Base-by-base conservation (phyloP, 495 filamentous ascomycete species). In the Neurospora sp. region DNA sequence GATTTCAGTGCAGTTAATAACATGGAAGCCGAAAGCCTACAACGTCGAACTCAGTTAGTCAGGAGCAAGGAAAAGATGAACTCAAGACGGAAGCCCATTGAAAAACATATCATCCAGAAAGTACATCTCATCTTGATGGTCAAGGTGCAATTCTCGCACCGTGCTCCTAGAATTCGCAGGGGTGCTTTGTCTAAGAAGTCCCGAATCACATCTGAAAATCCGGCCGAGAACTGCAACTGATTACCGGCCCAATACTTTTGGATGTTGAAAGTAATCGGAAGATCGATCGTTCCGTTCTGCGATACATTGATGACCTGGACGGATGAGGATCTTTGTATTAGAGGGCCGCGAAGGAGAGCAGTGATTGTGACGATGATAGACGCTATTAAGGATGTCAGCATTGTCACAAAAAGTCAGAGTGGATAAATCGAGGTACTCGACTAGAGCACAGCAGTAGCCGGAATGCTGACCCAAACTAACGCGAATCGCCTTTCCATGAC, bases 401-500 rank as follows among this genome's bases (percentile, higher is more conserved):
- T 3, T 31, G 31, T 3, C 31, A 31, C 31, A 2, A 31, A 31
- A 31, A 2, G 3, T 31, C 2, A 31, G 31, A 31, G 31, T 31
- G 2, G 3, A 31, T 31, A 31, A 31, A 31, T 31, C 31, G 31
- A 31, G 31, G 3, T 31, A 31, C 31, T 31, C 31, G 31, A 31
- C 31, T 31, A 31, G 31, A 31, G 31, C 31, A 31, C 31, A 31
- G 31, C 31, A n/a, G n/a, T n/a, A n/a, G n/a, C n/a, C n/a, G 44
- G 9, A 48, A 48, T 48, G 9, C 44, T 0, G 0, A 11, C 44
- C 44, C 0, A 5, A 11, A 48, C n/a, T 48, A 4, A 22, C 0
- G 0, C 44, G 9, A 48, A 48, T 48, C 0, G 44, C 44, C 8
- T 22, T 22, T 0, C 44, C 44, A 0, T 20, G 44, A 0, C 0